These are phyloP conservation scores for Metschnikowia rubicola DNA, from an alignment of 805 yeast genomes.

Conservation along the genomic window DNA sequence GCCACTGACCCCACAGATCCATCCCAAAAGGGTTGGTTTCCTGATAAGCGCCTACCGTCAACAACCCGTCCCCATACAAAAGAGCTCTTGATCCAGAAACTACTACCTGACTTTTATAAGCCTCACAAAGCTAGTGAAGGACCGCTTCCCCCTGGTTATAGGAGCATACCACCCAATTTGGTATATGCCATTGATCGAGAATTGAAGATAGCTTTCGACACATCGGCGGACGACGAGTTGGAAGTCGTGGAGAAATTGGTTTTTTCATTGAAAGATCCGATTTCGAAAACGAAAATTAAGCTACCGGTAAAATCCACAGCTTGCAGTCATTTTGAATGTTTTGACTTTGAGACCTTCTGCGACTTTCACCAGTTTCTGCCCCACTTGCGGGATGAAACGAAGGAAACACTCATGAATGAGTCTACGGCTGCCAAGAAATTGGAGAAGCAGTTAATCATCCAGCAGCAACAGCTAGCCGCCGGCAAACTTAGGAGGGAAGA, in stretches of 20 bases:
- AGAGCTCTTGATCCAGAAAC: constrained; percentile 1
- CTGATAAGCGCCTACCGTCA: background rate
- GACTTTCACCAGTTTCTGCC: constrained; percentile 33
- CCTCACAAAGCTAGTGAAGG: constrained; percentile 6
- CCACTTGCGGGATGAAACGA: constrained; percentile 22
- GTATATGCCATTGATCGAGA: constrained; percentile 28
- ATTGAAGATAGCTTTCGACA: constrained; percentile 21
- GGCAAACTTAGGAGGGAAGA: constrained; percentile 10
- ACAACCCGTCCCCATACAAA: constrained; percentile 5
- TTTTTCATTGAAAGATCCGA: constrained; percentile 39
- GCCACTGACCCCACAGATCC: constrained; percentile 3
- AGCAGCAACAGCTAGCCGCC: constrained; percentile 13
- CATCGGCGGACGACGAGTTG: constrained; percentile 23
- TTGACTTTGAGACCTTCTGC: constrained; percentile 42
- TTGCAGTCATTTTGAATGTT: constrained; percentile 43
- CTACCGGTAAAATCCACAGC: constrained; percentile 38
- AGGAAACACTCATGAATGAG: constrained; percentile 26
- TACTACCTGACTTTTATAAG: constrained; percentile 9
- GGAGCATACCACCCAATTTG: constrained; percentile 28
- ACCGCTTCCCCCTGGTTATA: constrained; percentile 21
- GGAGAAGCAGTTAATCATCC: constrained; percentile 13
- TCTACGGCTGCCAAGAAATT: constrained; percentile 21
- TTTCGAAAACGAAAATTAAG: constrained; percentile 35
- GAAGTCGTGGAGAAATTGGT: constrained; percentile 35
- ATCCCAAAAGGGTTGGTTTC: background rate